Conservation (phyloP, 2,329 filamentous ascomycete genomes). For the Sporothrix protearum region DNA sequence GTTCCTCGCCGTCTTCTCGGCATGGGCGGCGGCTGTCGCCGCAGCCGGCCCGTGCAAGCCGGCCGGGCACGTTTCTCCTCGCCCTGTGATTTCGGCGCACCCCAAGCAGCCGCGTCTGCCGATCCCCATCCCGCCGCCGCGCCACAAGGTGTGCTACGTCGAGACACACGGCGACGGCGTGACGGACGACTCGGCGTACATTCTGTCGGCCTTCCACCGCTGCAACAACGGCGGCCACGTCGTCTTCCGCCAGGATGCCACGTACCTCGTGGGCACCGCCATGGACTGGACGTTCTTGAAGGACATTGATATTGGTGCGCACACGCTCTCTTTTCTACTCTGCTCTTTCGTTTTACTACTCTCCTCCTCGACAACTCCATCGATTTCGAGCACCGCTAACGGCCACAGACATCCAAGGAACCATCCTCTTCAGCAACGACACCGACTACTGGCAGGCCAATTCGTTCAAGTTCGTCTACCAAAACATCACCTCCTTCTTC, state of each 20-base stretch:
- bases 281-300: conserved; percentile 55
- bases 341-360: no score
- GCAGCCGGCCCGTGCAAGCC: conserved; percentile 15
- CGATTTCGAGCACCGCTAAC: no score
- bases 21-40: neutral
- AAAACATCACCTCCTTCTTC: conserved; percentile 65
- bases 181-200: conserved; percentile 40
- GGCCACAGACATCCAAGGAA: conserved; percentile 31
- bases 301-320: conserved; percentile 47
- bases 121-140: conserved; percentile 31
- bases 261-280: conserved; percentile 54
- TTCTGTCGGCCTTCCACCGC: conserved; percentile 52
- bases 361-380: neutral
- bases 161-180: conserved; percentile 49
- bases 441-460: conserved; percentile 65
- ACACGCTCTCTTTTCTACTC: neutral
- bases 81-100: conserved; percentile 28
- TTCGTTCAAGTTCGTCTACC: conserved; percentile 59
- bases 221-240: conserved; percentile 62
- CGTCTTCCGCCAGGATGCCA: conserved; percentile 47
- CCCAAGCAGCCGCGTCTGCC: conserved; percentile 32
- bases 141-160: conserved; percentile 50
- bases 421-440: conserved; percentile 60
- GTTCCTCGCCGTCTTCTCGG: neutral
- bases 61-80: conserved; percentile 21